Evolutionary conservation across 208 protist species (phyloP).

Genomic region (Leishmania tropica): DNA sequence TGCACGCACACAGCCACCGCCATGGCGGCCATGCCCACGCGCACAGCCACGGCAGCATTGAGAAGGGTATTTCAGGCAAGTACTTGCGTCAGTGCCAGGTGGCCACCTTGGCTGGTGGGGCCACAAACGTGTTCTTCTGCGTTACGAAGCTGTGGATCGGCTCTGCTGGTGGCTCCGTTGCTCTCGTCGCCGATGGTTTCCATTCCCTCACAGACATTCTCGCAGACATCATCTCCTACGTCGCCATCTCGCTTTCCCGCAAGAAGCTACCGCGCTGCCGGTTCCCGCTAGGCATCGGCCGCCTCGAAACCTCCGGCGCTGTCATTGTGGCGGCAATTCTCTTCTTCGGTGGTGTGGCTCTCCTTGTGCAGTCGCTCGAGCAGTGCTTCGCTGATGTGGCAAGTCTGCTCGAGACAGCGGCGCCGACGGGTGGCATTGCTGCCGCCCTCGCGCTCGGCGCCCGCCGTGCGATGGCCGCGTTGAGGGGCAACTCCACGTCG

Average conservation of each 20-base stretch:
- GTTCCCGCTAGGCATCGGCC: slow-evolving; percentile 86
- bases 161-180: slow-evolving; percentile 77
- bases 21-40: slow-evolving; percentile 43
- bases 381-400: slow-evolving; percentile 43
- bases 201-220: slow-evolving; percentile 86
- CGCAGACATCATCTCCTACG: slow-evolving; percentile 82
- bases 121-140: slow-evolving; percentile 83
- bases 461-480: slow-evolving; percentile 5
- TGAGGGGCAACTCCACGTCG: neutral
- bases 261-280: slow-evolving; percentile 75
- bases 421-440: slow-evolving; percentile 15
- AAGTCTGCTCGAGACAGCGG: slow-evolving; percentile 11
- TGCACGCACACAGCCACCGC: slow-evolving; percentile 42
- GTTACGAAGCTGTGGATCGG: slow-evolving; percentile 76
- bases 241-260: slow-evolving; percentile 60
- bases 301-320: slow-evolving; percentile 81
- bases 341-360: slow-evolving; percentile 72
- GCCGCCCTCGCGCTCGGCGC: slow-evolving; percentile 11
- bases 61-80: slow-evolving; percentile 53
- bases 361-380: slow-evolving; percentile 72
- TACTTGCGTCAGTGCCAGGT: slow-evolving; percentile 69
- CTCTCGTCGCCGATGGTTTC: slow-evolving; percentile 87
- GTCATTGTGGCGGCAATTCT: slow-evolving; percentile 80
- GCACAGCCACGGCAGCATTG: slow-evolving; percentile 56
- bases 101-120: slow-evolving; percentile 65